Evolutionary conservation across 202 grass and related monocot species (phyloP), one percentile per base, ranked within the genome.

Genomic region (Setaria viridis): DNA sequence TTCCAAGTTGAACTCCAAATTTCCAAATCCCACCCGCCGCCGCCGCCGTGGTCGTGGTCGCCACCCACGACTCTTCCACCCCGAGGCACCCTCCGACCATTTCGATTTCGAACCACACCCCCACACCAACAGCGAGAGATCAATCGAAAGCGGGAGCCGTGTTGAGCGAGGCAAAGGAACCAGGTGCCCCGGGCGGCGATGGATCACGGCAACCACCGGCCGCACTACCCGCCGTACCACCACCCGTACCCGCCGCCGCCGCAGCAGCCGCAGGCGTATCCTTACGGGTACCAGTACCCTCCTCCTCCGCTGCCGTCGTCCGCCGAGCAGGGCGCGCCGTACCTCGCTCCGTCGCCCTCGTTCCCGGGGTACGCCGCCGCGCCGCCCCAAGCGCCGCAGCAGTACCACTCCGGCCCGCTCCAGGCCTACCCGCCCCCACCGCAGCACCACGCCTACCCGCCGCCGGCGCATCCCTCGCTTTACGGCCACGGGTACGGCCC

Each of bases 331-430:
- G 12, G 74, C 7, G 46, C 59, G 70, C 47, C 71, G 3, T 87
- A 85, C 84, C 89, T 87, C 58, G 37, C 82, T 9, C 80, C 80
- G 51, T 85, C 87, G 32, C 64, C 69, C 1, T 84, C 92, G 21
- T 91, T 94, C 83, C 79, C 70, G 11, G 68, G 53, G 5, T 90
- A 91, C 76, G 53, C 80, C 11, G 49, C 87, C 20, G 74, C 67
- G n/a, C 68, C 83, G 21, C 55, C 57, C 2, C 41, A 41, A 41
- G 39, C 6, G 59, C 90, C 81, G 60, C 89, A 84, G 50, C 87
- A 85, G 51, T 88, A 74, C 78, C 62, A 91, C 76, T 91, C 89
- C 70, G 81, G 81, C 70, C 81, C 70, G 63, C 89, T 87, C 37
- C 89, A 84, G 76, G 13, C 70, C 10, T 84, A 87, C 89, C 89